phyloP scores from a whole-genome alignment of 257 asterid species.

The Nicotiana noctiflora region DNA sequence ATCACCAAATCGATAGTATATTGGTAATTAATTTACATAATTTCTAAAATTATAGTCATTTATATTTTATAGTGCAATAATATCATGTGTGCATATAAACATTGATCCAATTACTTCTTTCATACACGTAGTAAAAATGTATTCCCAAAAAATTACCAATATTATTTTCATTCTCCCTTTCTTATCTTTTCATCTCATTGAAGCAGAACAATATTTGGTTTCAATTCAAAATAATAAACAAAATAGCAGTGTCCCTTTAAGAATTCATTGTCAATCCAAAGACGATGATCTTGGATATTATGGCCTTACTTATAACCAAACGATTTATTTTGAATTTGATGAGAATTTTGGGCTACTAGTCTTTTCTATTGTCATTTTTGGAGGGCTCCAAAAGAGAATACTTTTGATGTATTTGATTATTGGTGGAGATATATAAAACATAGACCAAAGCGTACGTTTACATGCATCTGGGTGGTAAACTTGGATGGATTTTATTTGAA shows the following conservation, averaged over 20 bases:
- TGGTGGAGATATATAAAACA: neutral
- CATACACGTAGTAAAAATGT: too few relatives aligned
- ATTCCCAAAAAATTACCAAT: too few relatives aligned
- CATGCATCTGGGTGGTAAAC: neutral
- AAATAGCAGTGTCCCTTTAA: neutral
- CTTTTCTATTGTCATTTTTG: neutral
- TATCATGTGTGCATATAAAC: too few relatives aligned
- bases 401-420: neutral
- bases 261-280: neutral
- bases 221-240: neutral
- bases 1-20: neutral
- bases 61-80: too few relatives aligned
- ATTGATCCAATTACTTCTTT: too few relatives aligned
- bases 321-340: neutral
- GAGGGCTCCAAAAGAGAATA: neutral
- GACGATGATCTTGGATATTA: neutral
- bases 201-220: neutral
- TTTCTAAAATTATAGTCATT: neutral
- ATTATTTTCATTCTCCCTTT: neutral
- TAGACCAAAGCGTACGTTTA: neutral
- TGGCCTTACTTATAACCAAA: neutral
- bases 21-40: neutral
- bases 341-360: neutral
- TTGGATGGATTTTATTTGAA: neutral
- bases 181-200: neutral